phyloP scores from a whole-genome alignment of 805 yeast species.

The Kregervanrija fluxuum region DNA sequence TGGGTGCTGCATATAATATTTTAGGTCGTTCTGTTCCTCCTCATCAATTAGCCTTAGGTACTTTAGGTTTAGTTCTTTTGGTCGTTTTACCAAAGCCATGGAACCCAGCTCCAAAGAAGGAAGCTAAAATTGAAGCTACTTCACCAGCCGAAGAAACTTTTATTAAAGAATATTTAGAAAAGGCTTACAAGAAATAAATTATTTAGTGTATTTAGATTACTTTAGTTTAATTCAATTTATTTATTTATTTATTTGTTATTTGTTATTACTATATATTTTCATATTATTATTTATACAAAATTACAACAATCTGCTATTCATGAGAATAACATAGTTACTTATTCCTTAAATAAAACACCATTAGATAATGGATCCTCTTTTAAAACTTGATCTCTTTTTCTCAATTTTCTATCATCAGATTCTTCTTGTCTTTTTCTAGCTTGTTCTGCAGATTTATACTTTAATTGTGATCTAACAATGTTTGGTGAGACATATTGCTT shows the following conservation, averaged over 20 bases:
- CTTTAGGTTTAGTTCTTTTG: slow-evolving; percentile 62
- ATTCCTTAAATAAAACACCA: slow-evolving; percentile 59
- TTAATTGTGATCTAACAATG: slow-evolving; percentile 82
- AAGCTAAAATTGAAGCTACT: slow-evolving; percentile 66
- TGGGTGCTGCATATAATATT: slow-evolving; percentile 83
- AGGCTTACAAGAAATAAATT: slow-evolving; percentile 12
- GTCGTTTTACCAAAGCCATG: slow-evolving; percentile 70
- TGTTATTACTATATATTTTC: background rate
- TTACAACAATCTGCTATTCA: too few relatives aligned
- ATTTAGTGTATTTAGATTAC: background rate
- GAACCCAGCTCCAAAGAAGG: slow-evolving; percentile 49
- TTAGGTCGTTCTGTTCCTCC: slow-evolving; percentile 81
- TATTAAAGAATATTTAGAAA: slow-evolving; percentile 62
- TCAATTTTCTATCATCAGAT: slow-evolving; percentile 67
- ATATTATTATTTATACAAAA: too few relatives aligned
- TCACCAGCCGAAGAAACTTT: slow-evolving; percentile 88
- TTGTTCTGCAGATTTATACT: slow-evolving; percentile 70
- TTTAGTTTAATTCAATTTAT: background rate
- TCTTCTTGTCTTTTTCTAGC: slow-evolving; percentile 76
- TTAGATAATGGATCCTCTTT: slow-evolving; percentile 79
- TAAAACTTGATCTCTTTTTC: slow-evolving; percentile 66
- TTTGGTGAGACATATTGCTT: slow-evolving; percentile 96
- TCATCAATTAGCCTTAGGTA: slow-evolving; percentile 79
- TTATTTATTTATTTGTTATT: background rate
- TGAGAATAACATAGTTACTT: background rate